These are phyloP conservation scores for Hypoxylon intermedium DNA, from an alignment of 495 filamentous ascomycete species.

Conservation along the genomic window DNA sequence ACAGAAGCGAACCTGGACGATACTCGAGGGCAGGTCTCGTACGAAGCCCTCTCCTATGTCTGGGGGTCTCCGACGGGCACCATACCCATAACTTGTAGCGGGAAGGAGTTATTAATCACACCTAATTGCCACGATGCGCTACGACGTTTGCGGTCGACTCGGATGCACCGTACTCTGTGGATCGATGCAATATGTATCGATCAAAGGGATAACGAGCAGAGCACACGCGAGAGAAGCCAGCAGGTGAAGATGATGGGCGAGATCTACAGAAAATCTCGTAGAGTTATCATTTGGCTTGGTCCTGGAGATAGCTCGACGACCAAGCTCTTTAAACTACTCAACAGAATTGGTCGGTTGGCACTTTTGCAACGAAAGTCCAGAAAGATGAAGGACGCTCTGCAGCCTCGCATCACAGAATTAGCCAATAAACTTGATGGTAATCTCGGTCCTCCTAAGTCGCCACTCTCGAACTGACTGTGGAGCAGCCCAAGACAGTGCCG, in stretches of 20 bases:
- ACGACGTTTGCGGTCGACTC: slow-evolving; percentile 26
- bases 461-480: too few species aligned
- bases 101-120: slow-evolving; percentile 10
- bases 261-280: slow-evolving; percentile 15
- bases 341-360: too few species aligned
- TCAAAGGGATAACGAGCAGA: slow-evolving; percentile 16
- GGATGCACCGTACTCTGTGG: too few species aligned
- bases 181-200: too few species aligned
- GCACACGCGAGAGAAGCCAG: slow-evolving; percentile 34
- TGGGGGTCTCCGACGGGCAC: slow-evolving; percentile 27
- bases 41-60: slow-evolving; percentile 31
- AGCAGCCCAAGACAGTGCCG: too few species aligned
- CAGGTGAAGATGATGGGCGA: slow-evolving; percentile 34
- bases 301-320: not conserved
- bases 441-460: too few species aligned
- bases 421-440: too few species aligned
- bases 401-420: too few species aligned
- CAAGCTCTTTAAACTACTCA: not conserved
- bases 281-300: slow-evolving; percentile 15
- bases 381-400: too few species aligned
- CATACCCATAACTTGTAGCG: slow-evolving; percentile 10
- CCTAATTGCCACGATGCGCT: slow-evolving; percentile 15
- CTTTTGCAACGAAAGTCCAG: too few species aligned
- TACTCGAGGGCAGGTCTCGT: too few species aligned
- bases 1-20: too few species aligned